Conservation (phyloP, 2,329 filamentous ascomycete genomes). For the Cladosporium sp. region DNA sequence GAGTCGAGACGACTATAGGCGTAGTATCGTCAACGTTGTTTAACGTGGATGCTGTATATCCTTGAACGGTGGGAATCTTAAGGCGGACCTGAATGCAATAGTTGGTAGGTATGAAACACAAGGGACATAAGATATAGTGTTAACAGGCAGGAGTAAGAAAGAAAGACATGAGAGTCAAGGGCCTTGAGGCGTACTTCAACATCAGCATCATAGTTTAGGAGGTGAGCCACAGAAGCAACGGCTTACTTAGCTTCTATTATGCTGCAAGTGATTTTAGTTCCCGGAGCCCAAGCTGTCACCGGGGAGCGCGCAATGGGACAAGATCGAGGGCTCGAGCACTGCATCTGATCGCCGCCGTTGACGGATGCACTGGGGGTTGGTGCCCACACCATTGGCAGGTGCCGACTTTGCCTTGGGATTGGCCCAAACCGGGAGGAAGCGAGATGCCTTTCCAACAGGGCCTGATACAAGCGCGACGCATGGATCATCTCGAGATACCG, state of each 20-base stretch:
- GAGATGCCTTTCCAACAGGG: constrained; percentile 1
- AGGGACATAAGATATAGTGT: constrained; percentile 13
- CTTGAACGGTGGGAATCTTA: constrained; percentile 6
- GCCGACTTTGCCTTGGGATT: constrained; percentile 10
- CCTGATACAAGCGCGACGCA: constrained; percentile 12
- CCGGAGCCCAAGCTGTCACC: constrained; percentile 12
- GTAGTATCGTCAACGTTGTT: constrained; percentile 13
- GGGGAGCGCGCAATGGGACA: constrained; percentile 6
- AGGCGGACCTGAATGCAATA: constrained; percentile 11
- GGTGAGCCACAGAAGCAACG: constrained; percentile 10
- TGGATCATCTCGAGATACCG: constrained; percentile 7
- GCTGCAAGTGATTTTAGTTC: constrained; percentile 14
- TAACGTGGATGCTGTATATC: constrained; percentile 6
- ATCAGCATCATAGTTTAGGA: constrained; percentile 8
- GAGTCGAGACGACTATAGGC: constrained; percentile 9
- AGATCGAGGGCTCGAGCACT: constrained; percentile 11
- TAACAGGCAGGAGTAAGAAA: constrained; percentile 12
- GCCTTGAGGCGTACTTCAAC: constrained; percentile 10
- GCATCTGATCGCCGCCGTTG: constrained; percentile 13
- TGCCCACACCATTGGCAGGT: constrained; percentile 8
- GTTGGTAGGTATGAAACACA: constrained; percentile 13
- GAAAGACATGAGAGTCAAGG: constrained; percentile 13
- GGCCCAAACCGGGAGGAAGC: constrained; percentile 8
- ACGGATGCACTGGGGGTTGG: constrained; percentile 5
- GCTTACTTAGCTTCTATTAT: constrained; percentile 8